A percentile compares a stretch with the other conserved stretches of the same genome.
These are phyloP conservation scores for Quercus ilex DNA, from an alignment of 306 rosid genomes.

Conservation along the genomic window DNA sequence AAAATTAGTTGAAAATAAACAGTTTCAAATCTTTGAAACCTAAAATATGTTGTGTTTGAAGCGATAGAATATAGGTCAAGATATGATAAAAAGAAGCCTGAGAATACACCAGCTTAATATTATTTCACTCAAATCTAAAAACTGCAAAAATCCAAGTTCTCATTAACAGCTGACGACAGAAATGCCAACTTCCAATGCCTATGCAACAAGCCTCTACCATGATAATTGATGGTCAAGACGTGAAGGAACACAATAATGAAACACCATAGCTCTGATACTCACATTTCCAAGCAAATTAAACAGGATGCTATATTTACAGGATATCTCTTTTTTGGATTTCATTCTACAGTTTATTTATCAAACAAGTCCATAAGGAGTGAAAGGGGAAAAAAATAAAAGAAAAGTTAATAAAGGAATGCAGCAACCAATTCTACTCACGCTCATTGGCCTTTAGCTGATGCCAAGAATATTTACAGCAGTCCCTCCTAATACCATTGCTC, in stretches of 20 bases:
- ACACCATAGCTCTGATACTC: neutral
- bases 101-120: too few species aligned
- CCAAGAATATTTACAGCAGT: constrained; percentile 65
- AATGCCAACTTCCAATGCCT: too few species aligned
- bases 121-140: too few species aligned
- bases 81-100: too few species aligned
- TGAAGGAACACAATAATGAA: neutral
- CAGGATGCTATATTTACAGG: constrained; percentile 41
- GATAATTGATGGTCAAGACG: too few species aligned
- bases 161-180: too few species aligned
- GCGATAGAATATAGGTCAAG: too few species aligned
- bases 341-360: constrained; percentile 77
- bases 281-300: neutral
- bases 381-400: constrained; percentile 3
- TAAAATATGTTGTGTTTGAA: neutral
- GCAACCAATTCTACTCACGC: constrained; percentile 54
- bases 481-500: constrained; percentile 33
- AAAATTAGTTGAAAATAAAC: neutral
- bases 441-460: constrained; percentile 25
- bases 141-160: too few species aligned
- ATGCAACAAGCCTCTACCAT: too few species aligned
- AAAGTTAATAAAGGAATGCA: constrained; percentile 45
- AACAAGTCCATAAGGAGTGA: constrained; percentile 42
- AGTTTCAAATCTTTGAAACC: neutral
- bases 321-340: constrained; percentile 38